Base-by-base conservation (phyloP, 106 monocot genomes). In the Narthecium ossifragum region DNA sequence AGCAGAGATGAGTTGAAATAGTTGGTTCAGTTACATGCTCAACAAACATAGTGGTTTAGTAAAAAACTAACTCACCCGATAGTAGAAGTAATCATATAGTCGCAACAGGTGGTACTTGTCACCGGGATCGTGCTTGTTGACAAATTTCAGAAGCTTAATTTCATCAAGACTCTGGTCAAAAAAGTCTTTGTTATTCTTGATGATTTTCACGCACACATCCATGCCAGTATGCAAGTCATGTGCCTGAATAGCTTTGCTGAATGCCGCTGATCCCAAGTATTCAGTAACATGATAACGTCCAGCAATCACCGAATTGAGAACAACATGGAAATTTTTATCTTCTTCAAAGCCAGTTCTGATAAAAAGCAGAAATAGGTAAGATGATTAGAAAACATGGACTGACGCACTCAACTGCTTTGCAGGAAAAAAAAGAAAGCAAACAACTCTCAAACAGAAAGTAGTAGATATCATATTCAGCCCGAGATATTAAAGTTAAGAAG, bases 141-240 rank as follows among this genome's bases (percentile, higher is more conserved):
- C 79, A 88, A 56, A 99, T 73, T 99, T 99, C 48, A 99, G 66
- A 58, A 99, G 98, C 75, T 99, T 99, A 63, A 99, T 99, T 73
- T 99, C 98, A 75, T 99, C 98, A 64, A 99, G 85, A 64, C 98
- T 99, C 79, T 99, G 98, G 51, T 99, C 98, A 48, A 99, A 99
- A 65, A 99, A 99, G 72, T 99, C 98, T 69, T 99, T 99, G 70
- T 99, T 99, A 62, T 99, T 99, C 72, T 99, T 98, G 62, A 99
- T 99, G 51, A 99, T 99, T 73, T 99, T 99, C 59, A 99, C 73
- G 37, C 98, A 99, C 4, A 99, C 98, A 82, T 99, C 98, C 76
- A 88, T 88, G 27, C 98, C 98, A 15, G 98, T 91, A 46, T 92
- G 98, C 64, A 99, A 68, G 59, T 99, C 98, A 79, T 99, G 98